phyloP scores from a whole-genome alignment of 1,139 yeast genomes.

The Sugiyamaella castrensis region DNA sequence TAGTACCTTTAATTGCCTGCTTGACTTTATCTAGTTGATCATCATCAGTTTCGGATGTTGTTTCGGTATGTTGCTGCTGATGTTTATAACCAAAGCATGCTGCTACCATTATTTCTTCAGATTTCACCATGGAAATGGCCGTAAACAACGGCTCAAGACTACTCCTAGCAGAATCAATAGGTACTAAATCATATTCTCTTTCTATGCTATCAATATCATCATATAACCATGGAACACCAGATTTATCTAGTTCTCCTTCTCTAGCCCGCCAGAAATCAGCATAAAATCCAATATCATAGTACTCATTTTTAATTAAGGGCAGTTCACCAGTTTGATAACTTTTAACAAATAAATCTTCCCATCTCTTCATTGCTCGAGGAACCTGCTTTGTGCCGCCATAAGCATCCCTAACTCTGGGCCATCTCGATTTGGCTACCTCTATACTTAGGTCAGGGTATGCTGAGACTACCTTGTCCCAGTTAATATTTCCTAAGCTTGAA shows the following conservation, averaged over 20 bases:
- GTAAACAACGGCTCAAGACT: constrained; percentile 23
- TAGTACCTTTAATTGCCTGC: constrained; percentile 51
- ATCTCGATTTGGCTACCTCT: constrained; percentile 48
- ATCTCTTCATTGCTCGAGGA: constrained; percentile 51
- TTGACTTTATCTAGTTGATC: constrained; percentile 31
- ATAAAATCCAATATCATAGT: constrained; percentile 49
- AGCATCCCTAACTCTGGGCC: constrained; percentile 59
- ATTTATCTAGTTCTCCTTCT: constrained; percentile 38
- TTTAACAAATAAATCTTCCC: constrained; percentile 55
- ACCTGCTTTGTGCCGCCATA: constrained; percentile 56
- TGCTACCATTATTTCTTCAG: constrained; percentile 27
- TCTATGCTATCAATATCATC: constrained; percentile 35
- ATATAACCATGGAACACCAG: constrained; percentile 42
- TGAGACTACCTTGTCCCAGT: constrained; percentile 55
- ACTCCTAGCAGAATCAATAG: constrained; percentile 20
- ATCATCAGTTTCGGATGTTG: constrained; percentile 22
- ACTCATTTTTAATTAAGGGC: constrained; percentile 41
- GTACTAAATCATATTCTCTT: constrained; percentile 34
- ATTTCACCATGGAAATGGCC: constrained; percentile 32
- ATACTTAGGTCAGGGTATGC: constrained; percentile 44
- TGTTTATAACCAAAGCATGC: constrained; percentile 21
- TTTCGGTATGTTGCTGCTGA: constrained; percentile 1
- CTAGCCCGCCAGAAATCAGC: constrained; percentile 57
- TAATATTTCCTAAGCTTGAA: constrained; percentile 44
- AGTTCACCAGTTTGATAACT: constrained; percentile 53